Conservation (phyloP, 176 grass and related monocot genomes). For the Bromus sterilis region DNA sequence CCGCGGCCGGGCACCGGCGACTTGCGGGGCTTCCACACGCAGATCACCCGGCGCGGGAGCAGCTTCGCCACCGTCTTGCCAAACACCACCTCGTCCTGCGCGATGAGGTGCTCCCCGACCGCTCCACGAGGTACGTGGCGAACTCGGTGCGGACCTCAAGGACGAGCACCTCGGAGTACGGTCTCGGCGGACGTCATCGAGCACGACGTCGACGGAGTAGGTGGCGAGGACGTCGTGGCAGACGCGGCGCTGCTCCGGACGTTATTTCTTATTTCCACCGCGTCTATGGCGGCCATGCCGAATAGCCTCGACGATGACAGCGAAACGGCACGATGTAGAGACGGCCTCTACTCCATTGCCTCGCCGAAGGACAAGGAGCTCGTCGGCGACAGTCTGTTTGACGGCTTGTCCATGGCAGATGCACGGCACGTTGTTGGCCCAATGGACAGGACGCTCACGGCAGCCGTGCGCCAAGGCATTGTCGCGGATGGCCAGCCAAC, state of each 20-base stretch:
- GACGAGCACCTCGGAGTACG: slow-evolving; percentile 45
- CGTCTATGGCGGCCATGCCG: no score
- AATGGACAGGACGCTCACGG: no score
- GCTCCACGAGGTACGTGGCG: slow-evolving; percentile 47
- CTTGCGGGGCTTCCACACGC: slow-evolving; percentile 81
- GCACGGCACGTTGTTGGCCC: no score
- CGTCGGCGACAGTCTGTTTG: no score
- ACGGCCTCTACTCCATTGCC: no score
- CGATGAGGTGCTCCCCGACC: slow-evolving; percentile 57
- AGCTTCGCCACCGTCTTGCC: slow-evolving; percentile 52
- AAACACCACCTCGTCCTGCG: slow-evolving; percentile 74
- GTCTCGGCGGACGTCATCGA: slow-evolving; percentile 56
- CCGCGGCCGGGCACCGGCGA: slow-evolving; percentile 40
- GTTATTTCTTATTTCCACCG: no score
- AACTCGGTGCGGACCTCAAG: slow-evolving; percentile 95
- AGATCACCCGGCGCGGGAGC: slow-evolving; percentile 61
- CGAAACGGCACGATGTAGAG: no score
- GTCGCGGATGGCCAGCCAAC: no score
- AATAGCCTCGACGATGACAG: no score
- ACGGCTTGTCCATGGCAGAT: no score
- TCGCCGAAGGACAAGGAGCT: no score
- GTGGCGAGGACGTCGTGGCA: slow-evolving; percentile 59
- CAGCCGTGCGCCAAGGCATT: no score
- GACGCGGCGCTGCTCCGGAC: slow-evolving; percentile 53
- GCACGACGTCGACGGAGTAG: slow-evolving; percentile 65